Percentiles rank a stretch among this genome's conserved stretches.
Evolutionary conservation across 106 monocot species (phyloP).

Genomic region (Xerophyta viscosa): DNA sequence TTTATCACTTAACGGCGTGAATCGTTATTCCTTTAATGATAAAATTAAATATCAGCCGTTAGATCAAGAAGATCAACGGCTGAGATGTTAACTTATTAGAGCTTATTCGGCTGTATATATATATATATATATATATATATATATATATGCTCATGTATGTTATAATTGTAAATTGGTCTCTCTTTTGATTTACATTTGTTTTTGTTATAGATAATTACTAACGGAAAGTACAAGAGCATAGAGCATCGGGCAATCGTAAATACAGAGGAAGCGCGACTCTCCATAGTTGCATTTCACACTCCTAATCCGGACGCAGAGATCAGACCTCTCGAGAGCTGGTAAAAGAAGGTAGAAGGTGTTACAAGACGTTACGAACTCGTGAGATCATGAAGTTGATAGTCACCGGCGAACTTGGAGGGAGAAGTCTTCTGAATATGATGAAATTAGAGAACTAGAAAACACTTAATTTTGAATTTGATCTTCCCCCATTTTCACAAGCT

Average conservation of each 20-base stretch:
- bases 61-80: no score
- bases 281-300: slow-evolving; percentile 24
- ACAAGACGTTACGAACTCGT: slow-evolving; percentile 18
- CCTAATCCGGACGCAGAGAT: background rate
- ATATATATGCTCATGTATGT: no score
- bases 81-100: no score
- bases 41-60: no score
- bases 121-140: no score
- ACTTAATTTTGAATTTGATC: no score
- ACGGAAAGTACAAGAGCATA: slow-evolving; percentile 46
- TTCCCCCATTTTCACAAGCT: no score
- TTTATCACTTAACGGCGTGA: no score
- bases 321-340: slow-evolving; percentile 30
- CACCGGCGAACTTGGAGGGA: slow-evolving; percentile 29
- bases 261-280: slow-evolving; percentile 23
- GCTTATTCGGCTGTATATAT: no score
- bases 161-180: background rate
- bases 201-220: slow-evolving; percentile 42
- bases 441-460: slow-evolving; percentile 14
- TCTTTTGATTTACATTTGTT: no score
- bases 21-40: no score
- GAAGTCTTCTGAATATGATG: slow-evolving; percentile 31
- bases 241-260: slow-evolving; percentile 42
- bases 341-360: slow-evolving; percentile 2
- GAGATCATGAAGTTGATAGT: slow-evolving; percentile 19